Percentiles rank a stretch among this genome's conserved stretches.
These are phyloP conservation scores for Mycena vulgaris DNA, from an alignment of 768 basidiomycete genomes.

Conservation along the genomic window DNA sequence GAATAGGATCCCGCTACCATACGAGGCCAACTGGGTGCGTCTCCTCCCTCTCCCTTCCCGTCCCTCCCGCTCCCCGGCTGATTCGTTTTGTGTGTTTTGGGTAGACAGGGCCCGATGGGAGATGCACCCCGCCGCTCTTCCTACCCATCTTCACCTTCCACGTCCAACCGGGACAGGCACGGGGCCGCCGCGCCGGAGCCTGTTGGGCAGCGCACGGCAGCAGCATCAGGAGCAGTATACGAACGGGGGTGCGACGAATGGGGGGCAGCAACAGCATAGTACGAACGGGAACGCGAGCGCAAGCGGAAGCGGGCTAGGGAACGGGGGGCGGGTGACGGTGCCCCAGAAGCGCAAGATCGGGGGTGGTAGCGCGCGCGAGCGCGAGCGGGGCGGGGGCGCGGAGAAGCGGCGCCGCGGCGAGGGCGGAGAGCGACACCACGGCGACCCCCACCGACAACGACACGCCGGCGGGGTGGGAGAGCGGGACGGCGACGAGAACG, in stretches of 20 bases:
- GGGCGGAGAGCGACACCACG: too few relatives aligned
- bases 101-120: neutral
- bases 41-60: too few relatives aligned
- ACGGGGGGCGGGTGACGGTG: neutral
- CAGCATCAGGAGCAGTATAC: neutral
- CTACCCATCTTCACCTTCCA: too few relatives aligned
- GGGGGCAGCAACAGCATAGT: too few relatives aligned
- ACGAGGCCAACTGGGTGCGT: too few relatives aligned
- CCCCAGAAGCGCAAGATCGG: conserved; percentile 26
- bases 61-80: too few relatives aligned
- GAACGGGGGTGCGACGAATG: neutral
- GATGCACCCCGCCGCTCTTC: neutral
- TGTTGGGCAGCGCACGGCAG: neutral
- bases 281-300: neutral
- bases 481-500: conserved; percentile 51
- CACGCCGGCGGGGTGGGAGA: neutral
- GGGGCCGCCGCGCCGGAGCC: neutral
- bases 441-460: too few relatives aligned
- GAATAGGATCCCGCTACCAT: too few relatives aligned
- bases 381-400: conserved; percentile 21
- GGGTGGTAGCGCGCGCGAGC: neutral
- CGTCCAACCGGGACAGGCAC: neutral
- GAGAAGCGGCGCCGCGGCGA: neutral
- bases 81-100: too few relatives aligned
- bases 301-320: neutral